Conservation (phyloP, 306 rosid species). For the Dalbergia oliveri region DNA sequence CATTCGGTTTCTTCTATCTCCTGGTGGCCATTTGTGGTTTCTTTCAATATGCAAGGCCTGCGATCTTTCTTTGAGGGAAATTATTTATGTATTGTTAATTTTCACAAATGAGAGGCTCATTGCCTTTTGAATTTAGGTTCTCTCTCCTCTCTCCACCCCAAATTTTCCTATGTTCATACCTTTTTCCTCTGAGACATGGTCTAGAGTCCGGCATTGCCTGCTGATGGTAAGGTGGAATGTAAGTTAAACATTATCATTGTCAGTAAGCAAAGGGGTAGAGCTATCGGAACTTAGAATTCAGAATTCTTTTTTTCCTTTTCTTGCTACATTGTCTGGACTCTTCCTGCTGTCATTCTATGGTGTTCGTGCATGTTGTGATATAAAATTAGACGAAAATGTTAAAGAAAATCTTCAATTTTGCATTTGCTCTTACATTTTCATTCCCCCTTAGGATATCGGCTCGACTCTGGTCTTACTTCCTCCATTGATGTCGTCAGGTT, state of each 20-base stretch:
- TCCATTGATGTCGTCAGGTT: slow-evolving; percentile 64
- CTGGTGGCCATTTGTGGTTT: no score
- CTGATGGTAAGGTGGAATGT: slow-evolving; percentile 1
- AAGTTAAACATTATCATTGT: not conserved
- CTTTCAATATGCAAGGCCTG: not conserved
- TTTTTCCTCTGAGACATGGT: no score
- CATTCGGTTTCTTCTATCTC: no score
- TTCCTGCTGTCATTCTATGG: not conserved
- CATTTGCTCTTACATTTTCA: not conserved
- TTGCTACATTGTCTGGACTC: slow-evolving; percentile 10
- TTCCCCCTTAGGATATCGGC: not conserved
- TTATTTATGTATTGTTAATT: no score
- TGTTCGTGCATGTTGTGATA: not conserved
- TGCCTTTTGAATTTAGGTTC: no score
- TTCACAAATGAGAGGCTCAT: not conserved
- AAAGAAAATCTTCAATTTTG: slow-evolving; percentile 9
- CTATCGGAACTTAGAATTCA: not conserved
- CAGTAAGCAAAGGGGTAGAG: slow-evolving; percentile 2
- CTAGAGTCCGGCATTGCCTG: no score
- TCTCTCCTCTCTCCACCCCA: no score
- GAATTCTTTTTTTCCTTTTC: not conserved
- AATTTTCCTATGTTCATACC: no score
- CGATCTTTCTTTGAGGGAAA: not conserved
- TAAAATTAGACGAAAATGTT: slow-evolving; percentile 14
- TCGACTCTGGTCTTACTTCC: not conserved